phyloP scores from a whole-genome alignment of 345 rosid genomes.

The thale cress (Arabidopsis thaliana) region DNA sequence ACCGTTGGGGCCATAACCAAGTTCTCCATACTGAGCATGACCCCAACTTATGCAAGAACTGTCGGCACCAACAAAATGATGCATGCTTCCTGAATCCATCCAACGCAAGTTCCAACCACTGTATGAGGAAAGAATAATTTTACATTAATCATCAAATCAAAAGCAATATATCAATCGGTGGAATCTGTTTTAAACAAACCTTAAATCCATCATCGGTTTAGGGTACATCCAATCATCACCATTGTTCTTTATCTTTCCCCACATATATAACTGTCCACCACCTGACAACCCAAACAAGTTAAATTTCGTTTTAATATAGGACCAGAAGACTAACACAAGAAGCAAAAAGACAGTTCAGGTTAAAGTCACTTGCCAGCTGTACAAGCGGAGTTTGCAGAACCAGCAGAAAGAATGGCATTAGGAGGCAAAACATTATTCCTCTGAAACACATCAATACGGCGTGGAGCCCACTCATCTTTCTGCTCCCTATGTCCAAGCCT shows the following conservation, averaged over 20 bases:
- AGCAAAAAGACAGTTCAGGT: constrained; percentile 8
- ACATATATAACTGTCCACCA: constrained; percentile 98
- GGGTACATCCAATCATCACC: constrained; percentile 99
- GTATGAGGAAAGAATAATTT: constrained; percentile 3
- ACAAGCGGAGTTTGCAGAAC: constrained; percentile 83
- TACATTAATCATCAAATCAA: background rate
- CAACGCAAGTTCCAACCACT: constrained; percentile 99
- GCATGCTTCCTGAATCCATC: constrained; percentile 98
- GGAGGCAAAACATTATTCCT: constrained; percentile 77
- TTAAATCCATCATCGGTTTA: constrained; percentile 96
- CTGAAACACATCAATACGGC: constrained; percentile 83
- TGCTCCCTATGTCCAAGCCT: constrained; percentile 99
- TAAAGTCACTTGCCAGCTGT: constrained; percentile 76
- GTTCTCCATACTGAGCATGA: constrained; percentile 88
- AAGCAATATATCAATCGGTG: constrained; percentile 7
- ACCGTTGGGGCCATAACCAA: constrained; percentile 93
- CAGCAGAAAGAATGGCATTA: constrained; percentile 83
- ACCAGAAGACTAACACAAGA: constrained; percentile 12
- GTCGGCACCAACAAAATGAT: constrained; percentile 97
- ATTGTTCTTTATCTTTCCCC: constrained; percentile 92
- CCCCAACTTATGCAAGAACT: constrained; percentile 99
- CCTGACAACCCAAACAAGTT: constrained; percentile 49
- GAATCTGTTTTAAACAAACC: constrained; percentile 53
- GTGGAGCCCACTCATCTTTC: constrained; percentile 97
- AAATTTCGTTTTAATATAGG: background rate